A percentile compares a stretch with the other conserved stretches of the same genome.
These are phyloP conservation scores for Viridothelium virens DNA, from an alignment of 495 filamentous ascomycete species.

Conservation along the genomic window DNA sequence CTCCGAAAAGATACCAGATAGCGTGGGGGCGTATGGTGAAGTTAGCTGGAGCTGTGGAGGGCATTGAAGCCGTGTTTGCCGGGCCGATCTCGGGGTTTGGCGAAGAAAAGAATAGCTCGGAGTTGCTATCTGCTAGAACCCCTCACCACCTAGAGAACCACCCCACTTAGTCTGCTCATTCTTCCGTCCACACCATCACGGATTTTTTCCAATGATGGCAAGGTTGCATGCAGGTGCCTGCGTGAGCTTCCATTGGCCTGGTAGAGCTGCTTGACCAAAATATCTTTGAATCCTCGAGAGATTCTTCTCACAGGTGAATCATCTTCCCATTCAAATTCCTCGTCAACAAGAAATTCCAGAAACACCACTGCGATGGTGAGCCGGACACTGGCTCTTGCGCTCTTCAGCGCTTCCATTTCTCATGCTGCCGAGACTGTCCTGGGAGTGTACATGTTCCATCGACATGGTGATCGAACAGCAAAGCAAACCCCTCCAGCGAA, in stretches of 20 bases:
- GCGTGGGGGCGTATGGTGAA: too few species aligned
- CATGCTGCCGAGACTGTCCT: slow-evolving; percentile 53
- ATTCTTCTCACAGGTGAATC: not conserved
- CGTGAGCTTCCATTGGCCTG: not conserved
- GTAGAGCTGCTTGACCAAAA: not conserved
- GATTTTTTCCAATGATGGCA: not conserved
- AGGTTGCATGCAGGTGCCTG: not conserved
- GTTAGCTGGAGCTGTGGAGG: too few species aligned
- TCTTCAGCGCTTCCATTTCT: slow-evolving; percentile 27
- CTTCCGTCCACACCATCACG: not conserved
- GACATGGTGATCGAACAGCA: slow-evolving; percentile 57
- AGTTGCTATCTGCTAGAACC: not conserved
- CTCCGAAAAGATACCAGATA: too few species aligned
- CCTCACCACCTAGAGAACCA: not conserved
- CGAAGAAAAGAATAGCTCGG: not conserved
- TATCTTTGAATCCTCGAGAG: not conserved
- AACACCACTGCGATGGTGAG: not conserved
- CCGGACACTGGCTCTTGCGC: slow-evolving; percentile 13
- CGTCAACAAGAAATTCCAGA: too few species aligned
- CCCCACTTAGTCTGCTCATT: not conserved
- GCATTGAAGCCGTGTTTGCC: not conserved
- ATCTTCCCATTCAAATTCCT: not conserved
- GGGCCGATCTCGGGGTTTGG: not conserved
- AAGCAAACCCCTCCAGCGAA: slow-evolving; percentile 47
- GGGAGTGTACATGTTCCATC: slow-evolving; percentile 55